Evolutionary conservation across 2,329 filamentous ascomycete species (phyloP).

Genomic region (Delphinella strobiligena): DNA sequence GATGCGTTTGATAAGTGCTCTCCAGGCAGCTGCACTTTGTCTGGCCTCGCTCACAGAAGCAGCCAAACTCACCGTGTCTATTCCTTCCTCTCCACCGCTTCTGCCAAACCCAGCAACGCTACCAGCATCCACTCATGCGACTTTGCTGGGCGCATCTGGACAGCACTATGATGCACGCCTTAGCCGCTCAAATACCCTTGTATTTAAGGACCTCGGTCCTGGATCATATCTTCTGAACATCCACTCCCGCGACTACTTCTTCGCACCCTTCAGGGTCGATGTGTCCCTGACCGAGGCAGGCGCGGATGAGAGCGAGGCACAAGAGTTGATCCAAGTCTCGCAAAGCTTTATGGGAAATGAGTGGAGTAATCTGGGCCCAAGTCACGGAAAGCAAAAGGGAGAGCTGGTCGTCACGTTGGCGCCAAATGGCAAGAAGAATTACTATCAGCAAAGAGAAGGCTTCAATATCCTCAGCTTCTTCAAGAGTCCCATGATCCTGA

Average conservation of each 20-base stretch:
- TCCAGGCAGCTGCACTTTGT: neutral
- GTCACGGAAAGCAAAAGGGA: conserved; percentile 30
- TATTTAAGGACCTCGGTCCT: conserved; percentile 58
- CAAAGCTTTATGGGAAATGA: conserved; percentile 83
- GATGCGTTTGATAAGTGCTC: neutral
- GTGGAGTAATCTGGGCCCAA: conserved; percentile 75
- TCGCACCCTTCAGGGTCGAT: conserved; percentile 72
- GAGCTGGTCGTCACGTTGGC: conserved; percentile 48
- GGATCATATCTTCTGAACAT: conserved; percentile 77
- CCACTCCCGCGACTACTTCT: conserved; percentile 60
- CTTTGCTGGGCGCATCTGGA: conserved; percentile 37
- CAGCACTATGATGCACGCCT: conserved; percentile 48
- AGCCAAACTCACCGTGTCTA: conserved; percentile 39
- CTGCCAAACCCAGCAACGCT: conserved; percentile 35
- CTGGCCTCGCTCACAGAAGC: conserved; percentile 14
- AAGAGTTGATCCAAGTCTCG: conserved; percentile 51
- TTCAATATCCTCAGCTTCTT: conserved; percentile 61
- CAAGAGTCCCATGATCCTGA: conserved; percentile 93
- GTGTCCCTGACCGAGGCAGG: conserved; percentile 30
- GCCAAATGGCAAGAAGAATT: conserved; percentile 54
- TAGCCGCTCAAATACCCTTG: conserved; percentile 56
- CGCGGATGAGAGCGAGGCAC: conserved; percentile 12
- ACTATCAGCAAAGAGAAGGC: conserved; percentile 61
- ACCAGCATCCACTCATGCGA: conserved; percentile 48
- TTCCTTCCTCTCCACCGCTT: conserved; percentile 30